Evolutionary conservation across 331 rosid genomes (phyloP), one percentile per base, ranked within the genome.

Genomic region (Stylosanthes scabra): DNA sequence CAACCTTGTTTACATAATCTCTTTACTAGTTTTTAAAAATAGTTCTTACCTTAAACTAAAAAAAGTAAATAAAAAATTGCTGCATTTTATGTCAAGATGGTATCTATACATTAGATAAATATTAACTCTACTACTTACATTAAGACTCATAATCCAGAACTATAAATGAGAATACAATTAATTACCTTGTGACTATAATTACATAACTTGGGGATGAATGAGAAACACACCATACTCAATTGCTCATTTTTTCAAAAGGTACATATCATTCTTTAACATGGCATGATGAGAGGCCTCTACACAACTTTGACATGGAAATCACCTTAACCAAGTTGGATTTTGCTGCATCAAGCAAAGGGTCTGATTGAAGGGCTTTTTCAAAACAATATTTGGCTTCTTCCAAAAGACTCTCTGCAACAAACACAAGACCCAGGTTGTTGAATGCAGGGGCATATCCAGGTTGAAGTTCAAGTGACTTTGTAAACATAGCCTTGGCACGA

Each of bases 361-460:
- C 99, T 42, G 92, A 84, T 75, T 84, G 81, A 28, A 94, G 84
- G 71, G 99, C 97, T 70, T 88, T 94, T 65, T 88, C 87, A 54
- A 94, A 94, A 74, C 97, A 94, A 57, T 85, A 84, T 80, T 87
- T 91, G 59, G 99, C 99, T 77, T 90, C 99, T 79, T 90, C 99
- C 94, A 79, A 85, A 60, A 76, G 82, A 76, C 96, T 90, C 89
- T 94, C 97, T 1, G 99, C 96, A 58, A 91, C 85, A 82, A 94
- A 91, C 45, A 91, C 99, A 20, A 94, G 95, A 58, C 99, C 97
- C 58, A 94, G 78, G 74, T 94, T 94, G 88, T 91, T 91, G 71
- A 83, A 87, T 41, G 97, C 97, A 29, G 97, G 97, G 75, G 99
- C 96, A 81, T 94, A 94, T 62, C 96, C 97, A 12, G 99, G 96